Conservation (phyloP, 2,329 filamentous ascomycete species). For the Ophiostoma tasmaniense region DNA sequence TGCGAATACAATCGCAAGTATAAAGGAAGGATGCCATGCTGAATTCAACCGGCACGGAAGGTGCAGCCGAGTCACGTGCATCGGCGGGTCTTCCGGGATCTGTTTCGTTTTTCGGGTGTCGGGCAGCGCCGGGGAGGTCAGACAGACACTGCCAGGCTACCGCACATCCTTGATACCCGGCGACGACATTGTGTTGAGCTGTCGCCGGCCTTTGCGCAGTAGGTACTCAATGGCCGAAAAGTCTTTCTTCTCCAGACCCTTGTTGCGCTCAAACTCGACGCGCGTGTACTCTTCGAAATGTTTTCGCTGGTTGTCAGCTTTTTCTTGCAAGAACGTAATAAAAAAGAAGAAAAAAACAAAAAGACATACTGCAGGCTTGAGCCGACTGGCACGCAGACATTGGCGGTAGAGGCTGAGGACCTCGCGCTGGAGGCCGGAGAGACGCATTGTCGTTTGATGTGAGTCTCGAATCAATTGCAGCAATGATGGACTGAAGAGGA, state of each 20-base stretch:
- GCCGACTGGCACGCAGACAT: conserved; percentile 71
- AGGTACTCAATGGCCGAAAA: conserved; percentile 81
- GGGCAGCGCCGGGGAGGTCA: not conserved
- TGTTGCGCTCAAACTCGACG: conserved; percentile 68
- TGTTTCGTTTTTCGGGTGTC: not conserved
- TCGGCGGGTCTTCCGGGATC: not conserved
- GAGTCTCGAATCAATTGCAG: no score
- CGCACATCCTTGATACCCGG: conserved; percentile 71
- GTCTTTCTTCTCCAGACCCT: conserved; percentile 67
- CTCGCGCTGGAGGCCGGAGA: conserved; percentile 85
- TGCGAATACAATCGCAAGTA: not conserved
- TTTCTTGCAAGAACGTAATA: not conserved
- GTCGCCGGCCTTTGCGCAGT: conserved; percentile 68
- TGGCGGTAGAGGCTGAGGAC: conserved; percentile 78
- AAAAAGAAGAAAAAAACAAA: not conserved
- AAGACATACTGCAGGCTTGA: conserved; percentile 61
- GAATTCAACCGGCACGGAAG: not conserved
- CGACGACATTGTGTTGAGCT: conserved; percentile 73
- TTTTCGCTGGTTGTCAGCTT: conserved; percentile 18
- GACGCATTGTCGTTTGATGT: conserved; percentile 31
- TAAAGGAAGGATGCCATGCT: not conserved
- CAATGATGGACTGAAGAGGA: not conserved
- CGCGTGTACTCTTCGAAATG: conserved; percentile 57
- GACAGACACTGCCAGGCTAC: conserved; percentile 19
- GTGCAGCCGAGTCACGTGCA: not conserved